Evolutionary conservation across 1,284 basidiomycete genomes (phyloP).

Genomic region (Acaromyces ingoldii): DNA sequence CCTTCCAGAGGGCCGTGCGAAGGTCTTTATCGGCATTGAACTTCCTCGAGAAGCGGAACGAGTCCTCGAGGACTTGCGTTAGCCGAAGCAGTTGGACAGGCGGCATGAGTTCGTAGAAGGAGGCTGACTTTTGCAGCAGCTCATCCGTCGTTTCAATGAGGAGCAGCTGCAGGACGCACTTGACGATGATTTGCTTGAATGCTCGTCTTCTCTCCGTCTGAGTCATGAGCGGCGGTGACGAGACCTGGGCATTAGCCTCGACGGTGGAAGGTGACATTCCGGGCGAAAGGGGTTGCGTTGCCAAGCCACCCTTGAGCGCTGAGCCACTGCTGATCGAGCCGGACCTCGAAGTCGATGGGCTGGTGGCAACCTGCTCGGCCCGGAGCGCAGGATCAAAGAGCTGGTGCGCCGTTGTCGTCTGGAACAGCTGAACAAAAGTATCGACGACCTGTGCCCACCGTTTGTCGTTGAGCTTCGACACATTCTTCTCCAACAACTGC

Average conservation of each 20-base stretch:
- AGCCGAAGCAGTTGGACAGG: conserved; percentile 85
- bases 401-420: conserved; percentile 94
- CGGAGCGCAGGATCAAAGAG: conserved; percentile 76
- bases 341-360: conserved; percentile 9
- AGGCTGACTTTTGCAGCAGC: conserved; percentile 65
- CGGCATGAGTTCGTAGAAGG: conserved; percentile 86
- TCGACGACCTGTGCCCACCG: conserved; percentile 90
- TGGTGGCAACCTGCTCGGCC: conserved; percentile 60
- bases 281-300: conserved; percentile 1
- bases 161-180: conserved; percentile 94
- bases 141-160: conserved; percentile 98
- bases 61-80: conserved; percentile 91
- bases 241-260: background rate
- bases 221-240: conserved; percentile 33
- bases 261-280: background rate
- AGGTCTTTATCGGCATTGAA: conserved; percentile 99
- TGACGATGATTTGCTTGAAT: conserved; percentile 99
- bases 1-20: conserved; percentile 96
- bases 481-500: conserved; percentile 89
- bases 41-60: conserved; percentile 90
- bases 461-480: conserved; percentile 73
- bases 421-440: conserved; percentile 91
- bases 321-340: background rate
- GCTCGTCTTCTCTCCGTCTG: conserved; percentile 75
- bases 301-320: conserved; percentile 8